Base-by-base conservation (phyloP, 495 filamentous ascomycete genomes). In the Tuber magnatum region DNA sequence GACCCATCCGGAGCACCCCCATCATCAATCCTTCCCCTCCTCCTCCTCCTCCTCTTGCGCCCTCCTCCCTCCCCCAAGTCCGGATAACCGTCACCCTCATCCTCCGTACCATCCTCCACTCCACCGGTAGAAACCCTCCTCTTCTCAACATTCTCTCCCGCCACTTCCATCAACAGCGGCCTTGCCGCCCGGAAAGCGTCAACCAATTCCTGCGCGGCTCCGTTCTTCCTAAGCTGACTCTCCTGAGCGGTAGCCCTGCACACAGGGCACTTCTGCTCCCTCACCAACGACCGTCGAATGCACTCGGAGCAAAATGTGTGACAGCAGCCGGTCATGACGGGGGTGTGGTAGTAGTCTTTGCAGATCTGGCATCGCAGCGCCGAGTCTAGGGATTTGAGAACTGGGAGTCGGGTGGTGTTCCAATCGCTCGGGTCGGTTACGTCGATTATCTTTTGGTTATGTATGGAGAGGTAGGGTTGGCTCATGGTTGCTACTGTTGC, bases 281-380 rank as follows among this genome's bases (percentile, higher is more conserved):
- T 86, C 10, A 90, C 89, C 3, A 99, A 86, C 76, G 91, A 92
- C 72, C 93, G 86, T 24, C 95, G 92, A 76, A 99, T 97, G 83
- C 95, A 99, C 42, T 94, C 83, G 24, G 94, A 97, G 86, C 95
- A 99, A 82, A 99, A 99, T 0, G 95, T 97, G 83, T 99, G 95
- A 65, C 89, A 91, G 86, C 95, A 99, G 0, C 91, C 91, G 1
- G 95, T 99, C 73, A 97, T 90, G 86, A 99, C 94, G 1, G 95
- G 95, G 38, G 92, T 94, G 76, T 89, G 88, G 85, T 92, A 98
- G 84, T 97, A 96, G 83, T 99, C 95, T 84, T 97, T 98, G 88
- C 95, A 99, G 74, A 99, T 91, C 80, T 97, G 92, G 84, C 95
- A 99, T 77, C 94, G 92, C 24, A 99, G 87, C 24, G 92, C 89